A percentile compares a stretch with the other conserved stretches of the same genome.
Evolutionary conservation across 2,329 filamentous ascomycete genomes (phyloP).

Genomic region (Coccinonectria pachysandricola): DNA sequence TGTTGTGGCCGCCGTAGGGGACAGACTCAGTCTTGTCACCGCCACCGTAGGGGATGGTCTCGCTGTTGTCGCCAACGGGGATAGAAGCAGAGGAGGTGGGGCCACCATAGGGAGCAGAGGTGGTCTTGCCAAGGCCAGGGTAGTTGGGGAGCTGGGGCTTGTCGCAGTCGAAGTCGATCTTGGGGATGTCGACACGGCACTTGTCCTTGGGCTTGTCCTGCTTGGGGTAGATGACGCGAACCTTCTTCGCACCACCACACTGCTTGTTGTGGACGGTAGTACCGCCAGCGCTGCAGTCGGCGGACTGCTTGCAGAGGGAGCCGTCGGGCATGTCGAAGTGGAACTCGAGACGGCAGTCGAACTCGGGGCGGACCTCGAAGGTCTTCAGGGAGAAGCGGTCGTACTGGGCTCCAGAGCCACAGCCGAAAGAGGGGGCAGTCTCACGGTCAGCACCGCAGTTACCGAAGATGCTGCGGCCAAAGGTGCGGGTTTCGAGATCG

Average conservation of each 20-base stretch:
- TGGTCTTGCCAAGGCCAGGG: slow-evolving; percentile 5
- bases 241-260: slow-evolving; percentile 82
- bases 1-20: no score
- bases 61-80: background rate
- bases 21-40: slow-evolving; percentile 2
- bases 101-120: slow-evolving; percentile 2
- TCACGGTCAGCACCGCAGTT: slow-evolving; percentile 34
- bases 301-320: slow-evolving; percentile 68
- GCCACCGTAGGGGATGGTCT: slow-evolving; percentile 6
- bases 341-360: slow-evolving; percentile 73
- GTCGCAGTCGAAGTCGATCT: slow-evolving; percentile 64
- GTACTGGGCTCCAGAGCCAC: slow-evolving; percentile 13
- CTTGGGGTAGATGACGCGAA: slow-evolving; percentile 58
- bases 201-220: slow-evolving; percentile 44
- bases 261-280: slow-evolving; percentile 70
- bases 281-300: slow-evolving; percentile 55
- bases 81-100: slow-evolving; percentile 7
- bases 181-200: slow-evolving; percentile 65
- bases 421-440: slow-evolving; percentile 48
- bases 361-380: slow-evolving; percentile 63
- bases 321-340: slow-evolving; percentile 81
- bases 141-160: slow-evolving; percentile 9
- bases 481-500: slow-evolving; percentile 42
- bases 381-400: slow-evolving; percentile 64
- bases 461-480: slow-evolving; percentile 53